Conservation (phyloP, 768 basidiomycete species). For the Macrolepiota fuliginosa region DNA sequence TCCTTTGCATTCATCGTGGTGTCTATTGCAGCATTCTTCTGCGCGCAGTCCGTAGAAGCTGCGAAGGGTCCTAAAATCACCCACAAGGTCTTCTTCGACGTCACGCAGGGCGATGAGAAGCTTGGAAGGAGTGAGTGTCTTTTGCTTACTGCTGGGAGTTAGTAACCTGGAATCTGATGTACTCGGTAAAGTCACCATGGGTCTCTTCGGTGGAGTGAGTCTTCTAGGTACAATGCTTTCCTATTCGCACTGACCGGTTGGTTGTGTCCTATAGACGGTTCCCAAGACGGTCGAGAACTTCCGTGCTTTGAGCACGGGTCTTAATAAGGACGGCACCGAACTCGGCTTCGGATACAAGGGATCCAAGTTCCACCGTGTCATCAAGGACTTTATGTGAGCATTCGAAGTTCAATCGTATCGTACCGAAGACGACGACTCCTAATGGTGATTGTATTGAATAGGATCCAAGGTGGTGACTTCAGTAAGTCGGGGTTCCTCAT, state of each 20-base stretch:
- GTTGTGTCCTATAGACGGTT: conserved; percentile 62
- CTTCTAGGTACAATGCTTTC: not conserved
- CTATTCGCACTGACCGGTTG: not conserved
- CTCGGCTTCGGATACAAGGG: conserved; percentile 93
- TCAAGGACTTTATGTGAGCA: conserved; percentile 86
- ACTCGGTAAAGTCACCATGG: conserved; percentile 63
- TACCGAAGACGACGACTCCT: not conserved
- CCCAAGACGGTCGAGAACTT: conserved; percentile 98
- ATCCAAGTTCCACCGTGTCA: conserved; percentile 95
- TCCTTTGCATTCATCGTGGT: conserved; percentile 61
- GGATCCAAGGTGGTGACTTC: conserved; percentile 99
- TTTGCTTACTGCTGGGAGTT: conserved; percentile 8
- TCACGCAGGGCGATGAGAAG: conserved; percentile 86
- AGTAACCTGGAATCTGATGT: conserved; percentile 13
- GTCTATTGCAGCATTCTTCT: conserved; percentile 68
- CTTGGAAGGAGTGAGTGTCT: conserved; percentile 69
- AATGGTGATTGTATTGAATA: conserved; percentile 23
- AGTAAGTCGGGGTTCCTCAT: conserved; percentile 50
- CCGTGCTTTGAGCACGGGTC: conserved; percentile 85
- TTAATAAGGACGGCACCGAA: conserved; percentile 72
- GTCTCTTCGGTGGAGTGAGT: conserved; percentile 85
- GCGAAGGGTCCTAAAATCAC: conserved; percentile 89
- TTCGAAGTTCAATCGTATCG: not conserved
- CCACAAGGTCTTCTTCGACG: conserved; percentile 92
- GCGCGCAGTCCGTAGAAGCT: conserved; percentile 71